Conservation (phyloP, 345 rosid genomes). For the Eucalyptus curtisii region DNA sequence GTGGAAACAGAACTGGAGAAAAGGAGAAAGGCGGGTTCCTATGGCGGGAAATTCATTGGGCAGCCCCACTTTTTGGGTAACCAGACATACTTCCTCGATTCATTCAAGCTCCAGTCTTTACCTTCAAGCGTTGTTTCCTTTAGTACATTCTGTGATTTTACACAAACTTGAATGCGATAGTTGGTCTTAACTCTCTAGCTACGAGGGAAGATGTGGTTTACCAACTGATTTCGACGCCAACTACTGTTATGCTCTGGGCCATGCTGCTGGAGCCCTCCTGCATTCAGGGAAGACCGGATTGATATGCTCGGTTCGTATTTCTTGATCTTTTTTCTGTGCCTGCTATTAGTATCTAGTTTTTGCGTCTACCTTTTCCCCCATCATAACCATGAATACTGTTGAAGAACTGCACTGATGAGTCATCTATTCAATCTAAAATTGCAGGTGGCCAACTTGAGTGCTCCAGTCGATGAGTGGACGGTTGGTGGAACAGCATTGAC, state of each 20-base stretch:
- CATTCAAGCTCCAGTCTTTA: background rate
- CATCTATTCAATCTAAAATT: background rate
- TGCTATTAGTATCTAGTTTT: background rate
- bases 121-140: background rate
- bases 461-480: slow-evolving; percentile 82
- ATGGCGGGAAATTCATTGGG: slow-evolving; percentile 53
- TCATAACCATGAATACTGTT: background rate
- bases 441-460: slow-evolving; percentile 84
- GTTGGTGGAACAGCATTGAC: slow-evolving; percentile 90
- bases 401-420: background rate
- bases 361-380: background rate
- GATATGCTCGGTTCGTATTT: slow-evolving; percentile 62
- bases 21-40: slow-evolving; percentile 58
- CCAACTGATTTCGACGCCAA: slow-evolving; percentile 90
- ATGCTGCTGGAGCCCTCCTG: slow-evolving; percentile 83
- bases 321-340: background rate
- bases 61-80: slow-evolving; percentile 98
- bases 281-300: slow-evolving; percentile 79
- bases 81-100: background rate
- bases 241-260: slow-evolving; percentile 92
- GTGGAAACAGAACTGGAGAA: slow-evolving; percentile 88
- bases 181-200: slow-evolving; percentile 17
- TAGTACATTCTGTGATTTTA: background rate
- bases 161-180: background rate
- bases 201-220: slow-evolving; percentile 95